Evolutionary conservation across 176 grass and related monocot genomes (phyloP), one percentile per base, ranked within the genome.

Genomic region (Rhynchospora breviuscula): DNA sequence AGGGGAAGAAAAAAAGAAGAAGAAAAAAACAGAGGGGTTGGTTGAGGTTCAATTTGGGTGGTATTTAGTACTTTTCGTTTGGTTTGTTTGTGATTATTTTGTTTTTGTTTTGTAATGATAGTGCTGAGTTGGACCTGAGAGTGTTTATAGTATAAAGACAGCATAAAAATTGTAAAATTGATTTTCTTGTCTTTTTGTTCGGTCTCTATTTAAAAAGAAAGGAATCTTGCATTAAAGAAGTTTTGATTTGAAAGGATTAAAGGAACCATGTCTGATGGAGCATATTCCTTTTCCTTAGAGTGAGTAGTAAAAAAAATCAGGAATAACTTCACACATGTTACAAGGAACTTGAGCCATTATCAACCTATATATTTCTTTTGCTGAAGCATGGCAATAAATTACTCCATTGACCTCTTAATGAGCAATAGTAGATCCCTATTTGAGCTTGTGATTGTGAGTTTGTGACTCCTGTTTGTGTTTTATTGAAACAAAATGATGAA

Each of bases 81-180:
- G 63, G 80, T 52, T 82, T 82, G 59, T 82, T 40, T 82, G 80
- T 82, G 80, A 82, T 82, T 82, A 82, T 19, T 76, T 76, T 49
- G 31, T 82, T 64, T 40, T 81, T 81, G 58, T 43, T 82, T 68
- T 82, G 80, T 68, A 82, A 66, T 82, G 80, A 82, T 82, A 82
- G 61, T 82, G 80, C 61, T 82, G 80, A 82, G 80, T 82, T 67
- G 80, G 80, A 56, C 54, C 60, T 67, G 80, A 52, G 80, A 67
- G 80, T 82, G 80, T 82, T 68, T 82, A 82, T 82, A 82, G 80
- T 65, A 82, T 68, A 68, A 82, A 82, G 62, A 82, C 80, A 82
- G 33, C 79, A 81, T 82, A 82, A 51, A 76, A 67, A 18, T 40
- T 68, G 59, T 66, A 64, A 48, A 82, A 82, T 68, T 82, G 51